Evolutionary conservation across 768 basidiomycete genomes (phyloP).

Genomic region (Lentinula sp.): DNA sequence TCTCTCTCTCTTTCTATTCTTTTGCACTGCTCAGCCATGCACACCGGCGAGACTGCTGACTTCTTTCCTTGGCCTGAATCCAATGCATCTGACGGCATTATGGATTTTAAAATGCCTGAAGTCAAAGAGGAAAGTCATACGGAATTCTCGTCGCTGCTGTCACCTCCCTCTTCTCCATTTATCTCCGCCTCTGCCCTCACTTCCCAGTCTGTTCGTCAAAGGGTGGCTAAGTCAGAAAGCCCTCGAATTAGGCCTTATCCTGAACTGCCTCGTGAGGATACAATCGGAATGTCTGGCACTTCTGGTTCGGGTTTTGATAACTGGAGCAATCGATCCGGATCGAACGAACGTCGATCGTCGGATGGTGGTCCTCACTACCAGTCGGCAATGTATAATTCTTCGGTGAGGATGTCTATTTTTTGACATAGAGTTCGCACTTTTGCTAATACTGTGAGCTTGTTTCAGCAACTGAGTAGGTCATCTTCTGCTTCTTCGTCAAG

Average conservation of each 20-base stretch:
- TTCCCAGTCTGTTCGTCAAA: conserved; percentile 21
- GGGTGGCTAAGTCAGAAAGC: conserved; percentile 24
- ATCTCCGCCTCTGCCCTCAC: conserved; percentile 19
- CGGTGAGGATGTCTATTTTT: not conserved
- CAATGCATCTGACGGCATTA: conserved; percentile 16
- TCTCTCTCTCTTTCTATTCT: conserved; percentile 11
- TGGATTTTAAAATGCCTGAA: conserved; percentile 36
- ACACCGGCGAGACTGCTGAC: conserved; percentile 20
- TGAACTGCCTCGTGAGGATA: conserved; percentile 24
- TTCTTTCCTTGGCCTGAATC: conserved; percentile 27
- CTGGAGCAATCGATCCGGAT: conserved; percentile 6
- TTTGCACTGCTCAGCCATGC: conserved; percentile 41
- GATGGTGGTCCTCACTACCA: conserved; percentile 27
- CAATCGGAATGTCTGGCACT: conserved; percentile 28
- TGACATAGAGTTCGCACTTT: not conserved
- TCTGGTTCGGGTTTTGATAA: conserved; percentile 12
- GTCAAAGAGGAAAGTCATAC: conserved; percentile 27
- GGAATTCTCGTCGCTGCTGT: conserved; percentile 26
- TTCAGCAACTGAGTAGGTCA: not conserved
- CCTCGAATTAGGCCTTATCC: conserved; percentile 33
- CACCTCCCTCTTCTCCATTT: conserved; percentile 23
- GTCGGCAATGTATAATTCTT: conserved; percentile 7
- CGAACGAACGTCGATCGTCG: conserved; percentile 30
- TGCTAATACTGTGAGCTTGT: not conserved
- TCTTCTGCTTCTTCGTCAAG: not conserved